Evolutionary conservation across 1,139 yeast species (phyloP), one percentile per base, ranked within the genome.

Genomic region (Hansenula sp.): DNA sequence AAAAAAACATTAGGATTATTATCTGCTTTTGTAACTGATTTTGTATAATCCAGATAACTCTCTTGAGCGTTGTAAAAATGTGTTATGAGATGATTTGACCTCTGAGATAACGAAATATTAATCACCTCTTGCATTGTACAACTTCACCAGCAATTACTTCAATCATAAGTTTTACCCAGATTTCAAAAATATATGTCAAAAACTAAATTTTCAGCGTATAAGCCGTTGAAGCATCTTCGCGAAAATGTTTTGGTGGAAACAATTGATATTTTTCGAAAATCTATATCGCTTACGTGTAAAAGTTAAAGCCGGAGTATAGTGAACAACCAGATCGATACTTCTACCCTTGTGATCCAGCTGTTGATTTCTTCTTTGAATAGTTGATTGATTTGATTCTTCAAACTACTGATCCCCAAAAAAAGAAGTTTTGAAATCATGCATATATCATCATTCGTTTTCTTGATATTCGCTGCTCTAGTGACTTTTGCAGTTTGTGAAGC

Each of bases 21-120:
- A 1, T 53, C 50, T 4, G 75, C 69, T 12, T 56, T 41, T 2
- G 64, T 48, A 12, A 43, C 35, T 0, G 53, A 40, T 37, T 19
- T 64, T 44, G 52, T 55, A 60, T 77, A 77, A n/a, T 81, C 79
- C 42, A 82, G 70, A 50, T 77, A 79, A 12, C 77, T 66, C 46
- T 86, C 94, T 59, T 88, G 96, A 14, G 77, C 64, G 55, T 92
- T 89, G 66, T 80, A 87, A 53, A 87, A 80, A 53, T 87, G 96
- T 0, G 96, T 76, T 4, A 75, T 61, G 12, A 86, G 61, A 58
- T 85, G 92, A 53, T 86, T 87, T 0, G 96, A 74, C 29, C 69
- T 59, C 13, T 82, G 88, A 0, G 96, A 87, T 9, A 79, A 68
- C 4, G 95, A 79, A 1, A 89, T 46, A 18, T 77, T 83, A 14